These are phyloP conservation scores for Wallacemonas sp. DNA, from an alignment of 208 protist species.

Conservation along the genomic window DNA sequence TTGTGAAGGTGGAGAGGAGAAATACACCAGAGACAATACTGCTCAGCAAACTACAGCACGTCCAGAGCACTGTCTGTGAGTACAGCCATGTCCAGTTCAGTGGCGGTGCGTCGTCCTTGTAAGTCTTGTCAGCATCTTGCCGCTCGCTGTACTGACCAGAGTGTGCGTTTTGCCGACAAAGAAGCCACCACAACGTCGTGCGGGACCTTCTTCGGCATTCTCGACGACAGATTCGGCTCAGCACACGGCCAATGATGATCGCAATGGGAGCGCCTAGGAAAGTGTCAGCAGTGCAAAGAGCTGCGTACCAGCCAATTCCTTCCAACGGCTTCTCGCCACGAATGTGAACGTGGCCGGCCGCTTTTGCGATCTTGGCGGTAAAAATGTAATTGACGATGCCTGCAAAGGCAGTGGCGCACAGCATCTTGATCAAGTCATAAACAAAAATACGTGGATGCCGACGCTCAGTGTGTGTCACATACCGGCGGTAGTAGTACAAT, in stretches of 20 bases:
- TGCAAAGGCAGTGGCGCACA: constrained; percentile 22
- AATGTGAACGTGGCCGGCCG: constrained; percentile 22
- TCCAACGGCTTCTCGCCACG: constrained; percentile 33
- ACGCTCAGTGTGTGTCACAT: constrained; percentile 21
- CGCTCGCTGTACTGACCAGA: constrained; percentile 41
- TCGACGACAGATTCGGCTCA: constrained; percentile 20
- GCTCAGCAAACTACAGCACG: constrained; percentile 29
- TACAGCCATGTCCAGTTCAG: constrained; percentile 42
- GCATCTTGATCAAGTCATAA: constrained; percentile 46
- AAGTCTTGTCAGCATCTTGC: constrained; percentile 22
- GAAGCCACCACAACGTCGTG: constrained; percentile 16
- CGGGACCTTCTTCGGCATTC: constrained; percentile 2
- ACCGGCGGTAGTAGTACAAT: constrained; percentile 23
- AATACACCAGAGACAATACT: constrained; percentile 28
- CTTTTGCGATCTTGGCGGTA: constrained; percentile 35
- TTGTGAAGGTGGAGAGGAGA: constrained; percentile 35
- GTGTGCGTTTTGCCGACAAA: constrained; percentile 29
- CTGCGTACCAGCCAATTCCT: constrained; percentile 53
- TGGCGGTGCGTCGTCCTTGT: constrained; percentile 16
- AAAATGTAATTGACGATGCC: constrained; percentile 35
- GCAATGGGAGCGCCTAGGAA: constrained; percentile 34
- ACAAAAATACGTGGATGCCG: constrained; percentile 35
- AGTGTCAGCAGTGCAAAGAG: constrained; percentile 35
- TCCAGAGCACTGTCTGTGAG: constrained; percentile 47
- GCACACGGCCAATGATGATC: constrained; percentile 27